Conservation (phyloP, 108 stramenopile genomes). For the Pseudonitzschia multiseries region DNA sequence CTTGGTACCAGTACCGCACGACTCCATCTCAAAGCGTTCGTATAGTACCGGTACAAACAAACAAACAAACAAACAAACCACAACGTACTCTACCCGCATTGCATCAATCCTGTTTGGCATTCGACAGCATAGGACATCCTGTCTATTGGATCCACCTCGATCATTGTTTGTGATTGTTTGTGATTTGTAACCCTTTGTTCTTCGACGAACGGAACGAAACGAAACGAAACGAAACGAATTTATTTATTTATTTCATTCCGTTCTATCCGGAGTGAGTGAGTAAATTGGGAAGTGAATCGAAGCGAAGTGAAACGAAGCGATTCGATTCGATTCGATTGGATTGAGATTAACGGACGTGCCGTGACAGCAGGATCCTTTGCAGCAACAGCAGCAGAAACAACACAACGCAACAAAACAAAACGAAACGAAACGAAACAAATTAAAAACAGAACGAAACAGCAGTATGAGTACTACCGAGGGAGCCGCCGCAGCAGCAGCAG, state of each 20-base stretch:
- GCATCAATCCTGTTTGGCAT: background rate
- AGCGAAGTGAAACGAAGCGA: background rate
- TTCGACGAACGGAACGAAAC: background rate
- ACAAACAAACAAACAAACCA: background rate
- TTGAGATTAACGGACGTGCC: no score
- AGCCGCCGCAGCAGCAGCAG: no score
- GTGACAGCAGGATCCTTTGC: background rate
- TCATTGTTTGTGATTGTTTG: no score
- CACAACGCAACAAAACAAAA: background rate
- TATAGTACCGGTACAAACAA: no score
- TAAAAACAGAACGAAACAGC: background rate
- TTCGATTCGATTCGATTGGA: no score
- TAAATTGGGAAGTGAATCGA: no score
- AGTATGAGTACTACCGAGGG: slow-evolving; percentile 16
- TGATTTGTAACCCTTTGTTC: background rate
- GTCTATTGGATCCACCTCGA: background rate
- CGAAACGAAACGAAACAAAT: background rate
- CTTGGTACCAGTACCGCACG: no score
- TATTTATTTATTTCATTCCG: no score
- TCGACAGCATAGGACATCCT: background rate
- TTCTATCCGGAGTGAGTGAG: no score
- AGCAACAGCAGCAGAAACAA: background rate
- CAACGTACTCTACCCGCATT: background rate
- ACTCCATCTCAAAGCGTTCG: no score
- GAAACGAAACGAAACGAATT: background rate